phyloP scores from a whole-genome alignment of 2,329 filamentous ascomycete species.

The Hymenoscyphus infarciens region DNA sequence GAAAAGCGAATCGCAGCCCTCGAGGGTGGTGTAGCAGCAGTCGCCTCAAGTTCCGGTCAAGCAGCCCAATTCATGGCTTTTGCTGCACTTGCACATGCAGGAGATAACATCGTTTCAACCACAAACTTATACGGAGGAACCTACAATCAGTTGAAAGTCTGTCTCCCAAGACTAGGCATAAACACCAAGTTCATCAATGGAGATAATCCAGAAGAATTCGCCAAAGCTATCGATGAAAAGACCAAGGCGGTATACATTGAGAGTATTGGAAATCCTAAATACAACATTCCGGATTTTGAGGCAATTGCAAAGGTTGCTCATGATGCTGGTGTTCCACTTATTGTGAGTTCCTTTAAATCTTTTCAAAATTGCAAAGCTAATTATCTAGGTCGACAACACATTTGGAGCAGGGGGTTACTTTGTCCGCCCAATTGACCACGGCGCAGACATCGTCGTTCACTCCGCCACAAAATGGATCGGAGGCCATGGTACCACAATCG shows the following conservation, averaged over 20 bases:
- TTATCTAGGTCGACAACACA: constrained; percentile 76
- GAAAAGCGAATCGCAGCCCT: constrained; percentile 96
- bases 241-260: constrained; percentile 92
- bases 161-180: constrained; percentile 82
- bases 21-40: constrained; percentile 83
- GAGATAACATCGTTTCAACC: constrained; percentile 91
- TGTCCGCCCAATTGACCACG: constrained; percentile 79
- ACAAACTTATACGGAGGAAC: constrained; percentile 91
- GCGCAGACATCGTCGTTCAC: constrained; percentile 91
- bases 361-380: constrained; percentile 14
- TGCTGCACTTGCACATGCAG: constrained; percentile 74
- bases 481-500: constrained; percentile 90
- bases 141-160: constrained; percentile 95
- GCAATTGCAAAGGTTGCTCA: constrained; percentile 79
- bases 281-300: constrained; percentile 90
- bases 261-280: constrained; percentile 84
- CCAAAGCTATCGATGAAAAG: constrained; percentile 79
- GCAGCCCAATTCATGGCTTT: constrained; percentile 91
- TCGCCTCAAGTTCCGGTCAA: constrained; percentile 83
- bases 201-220: constrained; percentile 75
- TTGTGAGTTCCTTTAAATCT: constrained; percentile 37
- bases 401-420: constrained; percentile 93
- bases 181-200: constrained; percentile 82
- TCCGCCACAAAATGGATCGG: constrained; percentile 97
- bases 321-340: constrained; percentile 54